These are phyloP conservation scores for Pseudogymnoascus sp. DNA, from an alignment of 2,329 filamentous ascomycete genomes.

Conservation along the genomic window DNA sequence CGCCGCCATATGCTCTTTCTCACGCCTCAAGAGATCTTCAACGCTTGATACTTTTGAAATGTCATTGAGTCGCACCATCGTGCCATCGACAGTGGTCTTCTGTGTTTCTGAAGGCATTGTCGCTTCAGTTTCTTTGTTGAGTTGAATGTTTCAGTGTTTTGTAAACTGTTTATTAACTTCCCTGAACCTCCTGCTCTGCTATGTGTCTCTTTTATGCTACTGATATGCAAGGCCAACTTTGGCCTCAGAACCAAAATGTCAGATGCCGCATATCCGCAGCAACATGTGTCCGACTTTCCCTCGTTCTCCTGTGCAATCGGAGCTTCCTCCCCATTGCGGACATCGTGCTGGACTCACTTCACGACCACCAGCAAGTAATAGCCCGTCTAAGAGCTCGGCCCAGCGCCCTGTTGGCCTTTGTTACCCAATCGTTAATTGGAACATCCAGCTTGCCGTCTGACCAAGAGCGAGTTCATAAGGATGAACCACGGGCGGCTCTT, in stretches of 20 bases:
- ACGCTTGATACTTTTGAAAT: neutral
- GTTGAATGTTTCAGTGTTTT: neutral
- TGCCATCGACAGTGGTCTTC: neutral
- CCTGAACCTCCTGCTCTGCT: neutral
- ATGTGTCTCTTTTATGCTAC: neutral
- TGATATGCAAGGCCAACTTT: neutral
- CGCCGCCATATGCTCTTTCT: constrained; percentile 36
- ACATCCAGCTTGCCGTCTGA: too few species aligned
- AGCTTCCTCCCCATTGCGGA: neutral
- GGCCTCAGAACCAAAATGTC: neutral
- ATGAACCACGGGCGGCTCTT: neutral
- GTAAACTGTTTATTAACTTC: neutral
- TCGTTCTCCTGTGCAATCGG: neutral
- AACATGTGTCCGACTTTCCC: neutral
- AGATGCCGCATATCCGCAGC: neutral
- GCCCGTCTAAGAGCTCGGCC: neutral
- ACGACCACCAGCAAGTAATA: neutral
- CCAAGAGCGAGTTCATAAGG: neutral
- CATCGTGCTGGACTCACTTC: neutral
- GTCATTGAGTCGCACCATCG: neutral
- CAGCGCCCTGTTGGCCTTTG: too few species aligned
- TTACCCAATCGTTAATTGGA: too few species aligned
- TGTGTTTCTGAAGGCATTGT: neutral
- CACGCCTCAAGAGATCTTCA: neutral
- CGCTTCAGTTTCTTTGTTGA: neutral